Percentiles rank a stretch among this genome's conserved stretches.
Conservation (phyloP, 2,329 filamentous ascomycete species). For the Trichoderma atroviride region DNA sequence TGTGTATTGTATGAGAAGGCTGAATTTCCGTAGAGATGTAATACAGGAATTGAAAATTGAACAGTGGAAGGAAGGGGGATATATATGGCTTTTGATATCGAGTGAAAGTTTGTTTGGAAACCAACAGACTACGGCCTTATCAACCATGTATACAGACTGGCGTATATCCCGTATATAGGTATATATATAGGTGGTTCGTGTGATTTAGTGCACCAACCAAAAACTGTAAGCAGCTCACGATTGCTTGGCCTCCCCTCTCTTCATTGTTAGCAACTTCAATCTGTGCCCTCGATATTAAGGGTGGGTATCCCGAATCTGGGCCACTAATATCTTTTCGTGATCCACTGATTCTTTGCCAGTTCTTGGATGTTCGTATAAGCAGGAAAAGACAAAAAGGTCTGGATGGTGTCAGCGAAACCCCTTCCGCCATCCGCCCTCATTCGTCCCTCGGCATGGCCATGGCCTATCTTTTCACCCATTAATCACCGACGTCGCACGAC, state of each 20-base stretch:
- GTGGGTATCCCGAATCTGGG: conserved; percentile 4
- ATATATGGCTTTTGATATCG: neutral
- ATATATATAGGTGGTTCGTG: neutral
- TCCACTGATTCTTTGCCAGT: neutral
- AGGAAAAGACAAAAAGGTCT: neutral
- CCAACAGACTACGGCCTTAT: neutral
- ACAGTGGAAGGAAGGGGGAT: neutral
- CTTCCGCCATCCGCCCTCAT: neutral
- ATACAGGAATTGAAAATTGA: neutral
- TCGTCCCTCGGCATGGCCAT: neutral
- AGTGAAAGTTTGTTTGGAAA: neutral
- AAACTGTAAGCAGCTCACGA: neutral
- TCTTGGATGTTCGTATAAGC: neutral
- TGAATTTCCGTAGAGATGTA: neutral
- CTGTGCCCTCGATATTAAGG: neutral
- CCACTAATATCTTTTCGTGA: conserved; percentile 14
- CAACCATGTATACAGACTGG: neutral
- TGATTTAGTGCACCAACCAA: neutral
- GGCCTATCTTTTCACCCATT: neutral
- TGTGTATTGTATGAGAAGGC: neutral
- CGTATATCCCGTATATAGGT: neutral
- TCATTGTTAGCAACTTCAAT: neutral
- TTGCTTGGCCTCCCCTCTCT: neutral
- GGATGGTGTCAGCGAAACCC: neutral
- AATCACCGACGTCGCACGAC: conserved; percentile 19